Conservation (phyloP, 257 asterid species). For the Primulina huaijiensis region DNA sequence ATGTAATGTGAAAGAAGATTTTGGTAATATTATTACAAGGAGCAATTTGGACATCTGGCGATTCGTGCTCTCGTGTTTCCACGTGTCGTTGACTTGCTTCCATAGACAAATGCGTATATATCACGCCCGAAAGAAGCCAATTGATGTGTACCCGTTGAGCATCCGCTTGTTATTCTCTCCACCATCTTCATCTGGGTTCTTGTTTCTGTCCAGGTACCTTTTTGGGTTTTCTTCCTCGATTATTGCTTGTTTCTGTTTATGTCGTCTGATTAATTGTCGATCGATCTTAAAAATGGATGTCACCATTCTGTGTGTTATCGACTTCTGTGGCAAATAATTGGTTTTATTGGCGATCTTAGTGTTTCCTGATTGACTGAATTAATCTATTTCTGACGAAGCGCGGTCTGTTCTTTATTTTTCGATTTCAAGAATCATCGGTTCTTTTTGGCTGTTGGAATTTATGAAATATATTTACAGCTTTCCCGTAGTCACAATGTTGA, state of each 20-base stretch:
- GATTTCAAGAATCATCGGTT: neutral
- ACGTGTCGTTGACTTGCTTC: conserved; percentile 2
- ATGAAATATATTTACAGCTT: too few relatives aligned
- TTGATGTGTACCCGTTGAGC: neutral
- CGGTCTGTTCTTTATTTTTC: neutral
- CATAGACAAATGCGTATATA: neutral
- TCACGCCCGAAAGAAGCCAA: neutral
- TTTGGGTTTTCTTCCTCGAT: neutral
- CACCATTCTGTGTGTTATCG: neutral
- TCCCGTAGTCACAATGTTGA: neutral
- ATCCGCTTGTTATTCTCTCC: neutral
- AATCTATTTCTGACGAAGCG: neutral
- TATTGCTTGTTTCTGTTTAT: too few relatives aligned
- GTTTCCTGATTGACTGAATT: neutral
- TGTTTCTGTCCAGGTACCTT: neutral
- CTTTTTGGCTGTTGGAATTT: neutral
- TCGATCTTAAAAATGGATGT: neutral
- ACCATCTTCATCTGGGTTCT: neutral
- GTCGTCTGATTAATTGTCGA: neutral
- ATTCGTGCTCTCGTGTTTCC: neutral
- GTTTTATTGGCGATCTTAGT: neutral
- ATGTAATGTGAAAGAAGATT: neutral
- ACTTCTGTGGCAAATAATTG: neutral
- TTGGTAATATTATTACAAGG: neutral
- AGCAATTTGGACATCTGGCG: neutral